Conservation (phyloP, 805 yeast genomes). For the Spathaspora passalidarum region DNA sequence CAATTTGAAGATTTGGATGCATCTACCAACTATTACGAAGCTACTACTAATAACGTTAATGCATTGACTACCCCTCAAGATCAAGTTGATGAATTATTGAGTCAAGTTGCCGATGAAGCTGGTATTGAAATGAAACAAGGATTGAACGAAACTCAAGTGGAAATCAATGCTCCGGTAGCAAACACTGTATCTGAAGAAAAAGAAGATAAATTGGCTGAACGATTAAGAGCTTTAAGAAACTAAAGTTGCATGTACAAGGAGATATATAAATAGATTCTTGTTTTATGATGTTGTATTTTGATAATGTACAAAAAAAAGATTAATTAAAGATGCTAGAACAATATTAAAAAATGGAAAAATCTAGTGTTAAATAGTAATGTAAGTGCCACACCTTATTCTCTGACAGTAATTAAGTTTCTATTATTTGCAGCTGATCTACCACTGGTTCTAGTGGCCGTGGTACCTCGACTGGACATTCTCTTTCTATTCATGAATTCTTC, state of each 20-base stretch:
- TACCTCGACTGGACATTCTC: constrained; percentile 1
- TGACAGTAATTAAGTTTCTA: background rate
- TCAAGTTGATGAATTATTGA: constrained; percentile 87
- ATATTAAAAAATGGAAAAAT: background rate
- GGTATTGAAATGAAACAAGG: constrained; percentile 91
- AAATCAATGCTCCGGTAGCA: constrained; percentile 38
- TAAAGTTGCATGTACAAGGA: constrained; percentile 5
- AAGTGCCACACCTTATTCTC: background rate
- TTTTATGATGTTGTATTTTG: background rate
- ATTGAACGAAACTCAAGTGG: constrained; percentile 62
- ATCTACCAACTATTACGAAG: constrained; percentile 87
- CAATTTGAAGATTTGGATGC: constrained; percentile 97
- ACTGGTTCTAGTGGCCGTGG: background rate
- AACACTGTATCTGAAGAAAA: constrained; percentile 56
- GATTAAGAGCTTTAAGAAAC: constrained; percentile 78
- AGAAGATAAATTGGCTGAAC: constrained; percentile 84
- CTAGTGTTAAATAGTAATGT: background rate
- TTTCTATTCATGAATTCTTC: constrained; percentile 25
- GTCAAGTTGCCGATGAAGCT: constrained; percentile 94
- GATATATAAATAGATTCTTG: background rate
- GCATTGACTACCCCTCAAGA: constrained; percentile 93
- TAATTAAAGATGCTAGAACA: background rate
- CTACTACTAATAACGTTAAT: constrained; percentile 82
- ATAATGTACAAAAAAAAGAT: background rate
- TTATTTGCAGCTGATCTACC: background rate